Evolutionary conservation across 208 protist genomes (phyloP), one percentile per base, ranked within the genome.

Genomic region (Leishmania tarentolae): DNA sequence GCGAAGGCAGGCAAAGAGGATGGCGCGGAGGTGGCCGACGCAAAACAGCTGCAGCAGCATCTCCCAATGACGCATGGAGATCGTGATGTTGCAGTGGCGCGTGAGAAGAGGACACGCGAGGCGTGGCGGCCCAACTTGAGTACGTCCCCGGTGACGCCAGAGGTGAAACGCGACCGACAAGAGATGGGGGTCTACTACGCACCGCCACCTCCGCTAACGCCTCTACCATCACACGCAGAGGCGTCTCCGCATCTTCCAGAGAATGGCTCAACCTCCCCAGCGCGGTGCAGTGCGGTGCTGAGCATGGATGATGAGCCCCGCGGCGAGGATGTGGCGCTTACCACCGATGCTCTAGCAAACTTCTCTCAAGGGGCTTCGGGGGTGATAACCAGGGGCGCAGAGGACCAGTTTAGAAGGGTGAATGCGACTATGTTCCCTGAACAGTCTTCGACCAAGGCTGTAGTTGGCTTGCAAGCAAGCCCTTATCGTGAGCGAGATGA

Each of bases 401-500:
- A 50, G 44, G 28, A 52, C 9, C 2, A 1, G 21, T 21, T 13
- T 17, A 52, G 44, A 53, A 17, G 44, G 42, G 44, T 5, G 24
- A 35, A 17, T 46, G 44, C 42, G 2, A 52, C 44, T 6, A 31
- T 73, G 68, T 35, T 52, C 0, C 21, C 68, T 15, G 24, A 11
- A 37, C 37, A 44, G 19, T 8, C 6, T 13, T 35, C 42, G 37
- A 28, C 24, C 24, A 53, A 15, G 37, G 15, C 44, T 24, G 9
- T 35, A 31, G 15, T 11, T 9, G 71, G 2, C 15, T 1, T 13
- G 0, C 6, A 37, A 9, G 11, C 15, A 19, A n/a, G 7, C 42
- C 71, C 50, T 7, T 46, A 93, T 96, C 78, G 83, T 90, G 75
- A 68, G 81, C 59, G 92, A 13, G 71, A 61, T 19, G 24, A 44